These are phyloP conservation scores for Echeveria elegans DNA, from an alignment of 164 flowering plant species.

Conservation along the genomic window DNA sequence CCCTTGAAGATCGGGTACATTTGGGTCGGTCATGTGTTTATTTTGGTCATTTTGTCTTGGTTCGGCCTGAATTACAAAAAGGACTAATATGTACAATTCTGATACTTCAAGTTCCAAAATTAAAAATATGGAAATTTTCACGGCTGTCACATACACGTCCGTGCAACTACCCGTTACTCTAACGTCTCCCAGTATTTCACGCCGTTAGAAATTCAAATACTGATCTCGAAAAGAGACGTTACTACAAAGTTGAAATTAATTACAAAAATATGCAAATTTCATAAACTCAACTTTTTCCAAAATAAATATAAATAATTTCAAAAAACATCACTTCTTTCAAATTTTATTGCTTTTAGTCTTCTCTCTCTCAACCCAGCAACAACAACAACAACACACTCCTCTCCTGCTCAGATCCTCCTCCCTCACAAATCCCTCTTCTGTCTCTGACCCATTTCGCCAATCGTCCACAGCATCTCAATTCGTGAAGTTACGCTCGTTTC, in stretches of 20 bases:
- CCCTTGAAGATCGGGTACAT: no score
- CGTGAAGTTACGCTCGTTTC: neutral
- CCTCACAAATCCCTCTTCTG: neutral
- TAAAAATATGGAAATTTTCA: neutral
- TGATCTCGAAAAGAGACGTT: slow-evolving; percentile 45
- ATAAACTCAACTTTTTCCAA: neutral
- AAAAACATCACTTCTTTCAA: neutral
- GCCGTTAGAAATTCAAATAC: neutral
- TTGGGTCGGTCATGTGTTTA: no score
- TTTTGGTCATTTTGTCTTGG: no score
- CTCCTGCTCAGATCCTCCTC: neutral
- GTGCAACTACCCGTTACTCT: neutral
- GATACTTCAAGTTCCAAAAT: neutral
- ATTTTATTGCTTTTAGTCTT: neutral
- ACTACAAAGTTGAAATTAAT: slow-evolving; percentile 7
- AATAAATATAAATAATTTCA: slow-evolving; percentile 1
- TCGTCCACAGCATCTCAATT: neutral
- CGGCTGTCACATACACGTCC: neutral
- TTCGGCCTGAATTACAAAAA: neutral
- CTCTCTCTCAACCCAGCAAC: neutral
- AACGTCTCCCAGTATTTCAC: neutral
- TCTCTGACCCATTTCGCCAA: slow-evolving; percentile 6
- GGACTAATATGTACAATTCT: neutral
- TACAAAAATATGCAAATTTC: slow-evolving; percentile 2
- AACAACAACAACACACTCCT: no score